Base-by-base conservation (phyloP, 139 green algal species). In the Spirogloea muscicola region DNA sequence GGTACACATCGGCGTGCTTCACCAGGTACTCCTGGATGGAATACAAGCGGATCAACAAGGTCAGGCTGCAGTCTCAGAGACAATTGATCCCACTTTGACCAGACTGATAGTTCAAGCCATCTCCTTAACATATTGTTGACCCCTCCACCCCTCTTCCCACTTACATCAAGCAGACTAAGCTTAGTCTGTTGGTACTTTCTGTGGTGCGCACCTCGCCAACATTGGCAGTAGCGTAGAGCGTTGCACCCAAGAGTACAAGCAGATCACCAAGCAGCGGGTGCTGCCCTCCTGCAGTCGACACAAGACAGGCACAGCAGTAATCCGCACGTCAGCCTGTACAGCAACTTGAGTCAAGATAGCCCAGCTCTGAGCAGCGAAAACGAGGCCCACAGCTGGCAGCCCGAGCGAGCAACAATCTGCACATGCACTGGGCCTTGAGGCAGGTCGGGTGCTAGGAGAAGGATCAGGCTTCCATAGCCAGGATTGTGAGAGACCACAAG, bases 201-300 rank as follows among this genome's bases (percentile, higher is more conserved):
- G 16, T 6, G 16, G 16, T 9, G 60, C 7, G 7, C 60, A 62
- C 60, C 21, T 70, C 16, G 60, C n/a, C 60, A n/a, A 61, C n/a
- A 31, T 61, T 70, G 44, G 10, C 7, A 5, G 10, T 29, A 31
- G 84, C 88, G 62, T 95, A 95, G 31, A 91, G 58, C 34, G 58
- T 42, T 3, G 90, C 85, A 0, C 85, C 90, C 34, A 83, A n/a
- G 13, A 94, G 27, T 62, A 91, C 90, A 27, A 95, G 67, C 1
- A 48, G 65, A 42, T 95, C 89, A 1, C 90, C 90, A 44, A 90
- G 46, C 37, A 90, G 44, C 2, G 87, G 84, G n/a, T 57, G 31
- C 38, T n/a, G n/a, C n/a, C n/a, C n/a, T n/a, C n/a, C n/a, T n/a
- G n/a, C 58, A 25, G 42, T 29, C 61, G 33, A 46, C 29, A 61